Evolutionary conservation across 2,329 filamentous ascomycete genomes (phyloP).

Genomic region (Calonectria pteridis): DNA sequence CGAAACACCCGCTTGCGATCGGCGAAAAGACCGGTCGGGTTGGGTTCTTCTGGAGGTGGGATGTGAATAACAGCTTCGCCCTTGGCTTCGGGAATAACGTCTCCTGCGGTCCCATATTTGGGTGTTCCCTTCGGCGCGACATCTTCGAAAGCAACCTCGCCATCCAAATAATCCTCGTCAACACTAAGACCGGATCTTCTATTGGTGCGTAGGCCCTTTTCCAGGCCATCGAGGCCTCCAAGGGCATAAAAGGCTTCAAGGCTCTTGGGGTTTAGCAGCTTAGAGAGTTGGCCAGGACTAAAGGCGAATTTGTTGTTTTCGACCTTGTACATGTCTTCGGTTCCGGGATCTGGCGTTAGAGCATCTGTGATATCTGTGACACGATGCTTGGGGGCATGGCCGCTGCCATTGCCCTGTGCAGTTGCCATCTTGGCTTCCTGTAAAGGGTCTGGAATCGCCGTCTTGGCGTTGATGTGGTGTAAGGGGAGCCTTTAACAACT

Average conservation of each 20-base stretch:
- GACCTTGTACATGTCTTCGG: slow-evolving; percentile 78
- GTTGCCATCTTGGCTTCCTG: slow-evolving; percentile 30
- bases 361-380: slow-evolving; percentile 46
- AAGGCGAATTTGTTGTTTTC: slow-evolving; percentile 88
- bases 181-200: slow-evolving; percentile 74
- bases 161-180: slow-evolving; percentile 75
- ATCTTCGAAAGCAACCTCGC: slow-evolving; percentile 76
- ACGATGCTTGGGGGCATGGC: slow-evolving; percentile 26
- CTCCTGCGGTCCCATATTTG: slow-evolving; percentile 49
- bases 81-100: slow-evolving; percentile 46
- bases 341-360: slow-evolving; percentile 71
- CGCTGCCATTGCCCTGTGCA: slow-evolving; percentile 6
- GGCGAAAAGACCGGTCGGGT: slow-evolving; percentile 38
- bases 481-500: background rate
- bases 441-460: slow-evolving; percentile 29
- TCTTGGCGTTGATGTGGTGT: slow-evolving; percentile 33
- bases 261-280: slow-evolving; percentile 85
- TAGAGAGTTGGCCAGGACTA: slow-evolving; percentile 82
- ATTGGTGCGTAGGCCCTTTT: slow-evolving; percentile 79
- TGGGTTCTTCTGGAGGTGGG: slow-evolving; percentile 38
- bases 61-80: slow-evolving; percentile 42
- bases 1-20: slow-evolving; percentile 59
- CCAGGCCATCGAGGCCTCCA: slow-evolving; percentile 78
- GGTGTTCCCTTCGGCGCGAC: slow-evolving; percentile 56
- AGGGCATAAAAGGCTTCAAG: slow-evolving; percentile 80